Conservation (phyloP, 352 stramenopile species). For the Globisporangium okanoganense region DNA sequence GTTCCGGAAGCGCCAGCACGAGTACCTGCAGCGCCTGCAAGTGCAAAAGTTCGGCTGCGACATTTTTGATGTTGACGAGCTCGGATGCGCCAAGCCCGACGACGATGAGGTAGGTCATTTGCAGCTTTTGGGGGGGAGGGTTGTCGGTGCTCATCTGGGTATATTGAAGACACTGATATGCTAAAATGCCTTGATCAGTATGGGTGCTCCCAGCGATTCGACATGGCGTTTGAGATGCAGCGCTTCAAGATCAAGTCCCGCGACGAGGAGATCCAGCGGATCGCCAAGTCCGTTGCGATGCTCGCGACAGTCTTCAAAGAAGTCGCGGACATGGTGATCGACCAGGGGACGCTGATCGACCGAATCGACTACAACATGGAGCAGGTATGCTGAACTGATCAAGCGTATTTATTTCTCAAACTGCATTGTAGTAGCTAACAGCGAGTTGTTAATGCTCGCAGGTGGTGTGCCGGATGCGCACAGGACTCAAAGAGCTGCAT, state of each 20-base stretch:
- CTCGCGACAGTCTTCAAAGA: constrained; percentile 79
- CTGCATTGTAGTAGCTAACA: too few species aligned
- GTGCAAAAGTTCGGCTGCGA: constrained; percentile 73
- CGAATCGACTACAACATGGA: constrained; percentile 89
- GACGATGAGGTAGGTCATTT: neutral
- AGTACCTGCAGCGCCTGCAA: constrained; percentile 70
- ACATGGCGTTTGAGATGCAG: constrained; percentile 26
- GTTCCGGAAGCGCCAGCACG: constrained; percentile 63
- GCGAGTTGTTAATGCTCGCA: constrained; percentile 11
- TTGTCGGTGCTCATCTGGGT: too few species aligned
- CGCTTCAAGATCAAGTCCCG: constrained; percentile 52
- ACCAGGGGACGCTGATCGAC: constrained; percentile 79
- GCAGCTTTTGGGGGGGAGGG: too few species aligned
- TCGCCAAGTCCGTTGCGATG: constrained; percentile 60
- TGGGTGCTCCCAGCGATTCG: constrained; percentile 20
- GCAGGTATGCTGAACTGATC: constrained; percentile 33
- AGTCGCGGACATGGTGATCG: constrained; percentile 79
- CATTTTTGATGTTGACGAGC: constrained; percentile 46
- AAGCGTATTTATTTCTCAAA: neutral
- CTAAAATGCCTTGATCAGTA: neutral
- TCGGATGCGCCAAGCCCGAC: constrained; percentile 7
- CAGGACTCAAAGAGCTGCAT: constrained; percentile 54
- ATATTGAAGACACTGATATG: neutral
- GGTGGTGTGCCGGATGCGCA: constrained; percentile 56
- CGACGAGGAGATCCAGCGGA: constrained; percentile 74